Base-by-base conservation (phyloP, 2,329 filamentous ascomycete species). In the Talaromyces pinophilus region DNA sequence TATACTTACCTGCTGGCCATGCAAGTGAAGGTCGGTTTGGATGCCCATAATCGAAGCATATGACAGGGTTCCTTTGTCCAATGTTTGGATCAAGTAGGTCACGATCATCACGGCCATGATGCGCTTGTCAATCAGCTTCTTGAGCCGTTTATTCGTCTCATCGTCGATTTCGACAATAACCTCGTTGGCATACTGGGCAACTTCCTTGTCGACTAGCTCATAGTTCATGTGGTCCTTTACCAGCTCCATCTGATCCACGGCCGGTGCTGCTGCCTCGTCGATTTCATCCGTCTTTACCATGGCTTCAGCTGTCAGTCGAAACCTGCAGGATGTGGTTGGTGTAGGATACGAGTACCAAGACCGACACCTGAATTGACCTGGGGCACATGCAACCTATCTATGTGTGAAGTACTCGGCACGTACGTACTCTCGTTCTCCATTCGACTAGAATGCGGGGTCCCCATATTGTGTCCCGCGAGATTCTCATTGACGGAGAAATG, bases 151-250 rank as follows among this genome's bases (percentile, higher is more conserved):
- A 60, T 54, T 68, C 7, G 67, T 68, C 54, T 48, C 54, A n/a
- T 68, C 57, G 38, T 60, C 57, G 15, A 60, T 44, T 28, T 60
- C 38, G 22, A 60, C 38, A 40, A 79, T 80, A 22, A 75, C 82
- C 22, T 83, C 82, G 19, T 83, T 83, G 33, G 87, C 86, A 79
- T 93, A 93, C 74, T 88, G 85, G 60, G 89, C 88, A 42, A 93
- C 81, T 78, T 92, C 90, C 63, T 84, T 82, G 77, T 93, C 90
- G 64, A 92, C 83, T 5, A 60, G 40, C 2, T 60, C 57, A 40
- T 60, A 60, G 25, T 60, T 60, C 67, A 35, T 68, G 22, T 60
- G 57, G 3, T 60, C 57, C 35, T 60, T 60, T 17, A 40, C 57
- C 11, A 40, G 30, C 35, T 60, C 57, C 17, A 60, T 19, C 57